Evolutionary conservation across 2,329 filamentous ascomycete genomes (phyloP), one percentile per base, ranked within the genome.

Genomic region (Fusarium pseudonygamai): DNA sequence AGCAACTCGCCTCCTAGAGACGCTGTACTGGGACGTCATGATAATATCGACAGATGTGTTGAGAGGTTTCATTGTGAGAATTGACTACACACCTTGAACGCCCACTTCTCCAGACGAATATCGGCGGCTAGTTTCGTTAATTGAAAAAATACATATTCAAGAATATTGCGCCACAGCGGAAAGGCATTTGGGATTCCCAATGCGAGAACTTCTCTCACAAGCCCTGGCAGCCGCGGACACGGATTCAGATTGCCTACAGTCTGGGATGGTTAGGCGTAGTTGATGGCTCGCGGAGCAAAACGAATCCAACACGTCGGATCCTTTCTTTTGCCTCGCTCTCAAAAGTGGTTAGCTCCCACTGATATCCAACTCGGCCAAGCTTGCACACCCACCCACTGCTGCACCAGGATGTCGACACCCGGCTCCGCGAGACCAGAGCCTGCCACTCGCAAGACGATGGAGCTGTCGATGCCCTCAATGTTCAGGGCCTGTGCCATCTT

Each of bases 371-470:
- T 50, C 52, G 63, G 67, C 63, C 56, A 71, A 67, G 53, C 53
- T 59, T 60, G 52, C 47, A 50, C 60, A 67, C 40, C 39, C 62
- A 67, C 40, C 39, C 62, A 36, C 30, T 30, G 50, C 57, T 64
- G 39, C 36, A 67, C 72, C 72, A 70, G 76, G 74, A 68, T 78
- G 72, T 70, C 49, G 56, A 60, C 46, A 77, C 74, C 77, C 75
- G 77, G 76, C 78, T 78, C 76, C 77, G 75, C 77, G 76, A 77
- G 60, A 63, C 62, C 64, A 64, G 73, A 66, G 74, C 49, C 57
- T 60, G 69, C 45, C 66, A 75, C 75, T 78, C 77, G 69, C 56
- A 65, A 46, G 50, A 39, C 37, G 56, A 75, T 67, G 63, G 73
- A 78, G 68, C 68, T 75, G 75, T 70, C 67, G 62, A 74, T 75